Evolutionary conservation across 176 grass and related monocot genomes (phyloP).

Genomic region (Aegilops umbellulata): DNA sequence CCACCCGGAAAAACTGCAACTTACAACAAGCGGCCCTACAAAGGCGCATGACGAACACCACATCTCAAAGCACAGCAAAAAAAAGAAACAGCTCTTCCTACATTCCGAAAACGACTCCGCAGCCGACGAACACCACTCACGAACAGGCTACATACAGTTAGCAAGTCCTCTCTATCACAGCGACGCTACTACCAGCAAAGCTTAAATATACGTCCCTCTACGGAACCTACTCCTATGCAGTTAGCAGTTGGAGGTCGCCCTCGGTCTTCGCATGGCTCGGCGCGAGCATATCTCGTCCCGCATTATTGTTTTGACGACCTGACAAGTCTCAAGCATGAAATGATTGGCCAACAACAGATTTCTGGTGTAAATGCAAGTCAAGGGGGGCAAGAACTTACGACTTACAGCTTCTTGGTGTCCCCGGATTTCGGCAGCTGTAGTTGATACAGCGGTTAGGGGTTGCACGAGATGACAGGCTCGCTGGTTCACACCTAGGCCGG

Average conservation of each 20-base stretch:
- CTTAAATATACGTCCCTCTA: constrained; percentile 37
- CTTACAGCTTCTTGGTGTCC: neutral
- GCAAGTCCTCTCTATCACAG: neutral
- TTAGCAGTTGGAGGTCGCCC: constrained; percentile 28
- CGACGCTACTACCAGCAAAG: neutral
- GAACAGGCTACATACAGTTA: constrained; percentile 12
- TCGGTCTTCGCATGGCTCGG: neutral
- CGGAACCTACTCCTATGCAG: constrained; percentile 14
- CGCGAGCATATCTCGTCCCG: neutral
- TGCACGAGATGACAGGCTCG: neutral
- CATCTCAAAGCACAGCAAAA: neutral
- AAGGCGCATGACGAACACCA: neutral
- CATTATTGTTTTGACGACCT: neutral
- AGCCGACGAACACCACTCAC: constrained; percentile 15
- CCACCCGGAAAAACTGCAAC: constrained; percentile 17
- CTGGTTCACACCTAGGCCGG: constrained; percentile 18
- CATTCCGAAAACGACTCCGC: neutral
- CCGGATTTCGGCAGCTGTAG: constrained; percentile 17
- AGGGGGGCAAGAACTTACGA: neutral
- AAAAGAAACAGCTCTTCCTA: neutral
- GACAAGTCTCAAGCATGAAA: neutral
- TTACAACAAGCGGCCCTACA: constrained; percentile 30
- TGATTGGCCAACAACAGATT: neutral
- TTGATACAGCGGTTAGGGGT: neutral
- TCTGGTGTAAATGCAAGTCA: neutral